Evolutionary conservation across 495 filamentous ascomycete species (phyloP), one percentile per base, ranked within the genome.

Genomic region (Penicillium fimorum): DNA sequence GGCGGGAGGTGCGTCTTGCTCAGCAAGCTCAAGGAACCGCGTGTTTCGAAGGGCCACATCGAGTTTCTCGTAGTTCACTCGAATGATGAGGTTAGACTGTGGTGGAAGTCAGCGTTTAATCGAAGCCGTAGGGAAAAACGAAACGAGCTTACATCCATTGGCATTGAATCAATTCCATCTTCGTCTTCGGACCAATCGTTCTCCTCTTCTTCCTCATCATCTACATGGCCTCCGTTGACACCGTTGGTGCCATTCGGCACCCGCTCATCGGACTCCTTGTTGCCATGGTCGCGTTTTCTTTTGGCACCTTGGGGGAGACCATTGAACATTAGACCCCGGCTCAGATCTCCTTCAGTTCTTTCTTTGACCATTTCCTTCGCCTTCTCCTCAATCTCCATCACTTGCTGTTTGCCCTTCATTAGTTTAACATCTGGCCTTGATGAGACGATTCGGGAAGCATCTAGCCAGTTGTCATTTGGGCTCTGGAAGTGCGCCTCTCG

Each of bases 11-110:
- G 73, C 66, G 71, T 83, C 57, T 77, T 76, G 48, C 86, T 86
- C 57, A 83, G 78, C 62, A 73, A 81, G 59, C 79, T 82, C 60
- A 38, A 87, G 82, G 30, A 98, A 86, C 22, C 84, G 84, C 48
- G 82, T 78, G 59, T 87, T 96, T 50, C 94, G 90, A 52, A 95
- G 79, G 17, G 88, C 79, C 13, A 97, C 89, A 5, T 84, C 78
- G 43, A 90, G 86, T 65, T 92, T 96, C 35, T 90, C 87, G 65
- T 91, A 87, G 68, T 96, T 96, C 24, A 97, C 78, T 29, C 89
- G 85, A 44, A 97, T 75, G 20, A 90, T 81, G 49, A 90, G 70
- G 50, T 86, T 72, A 30, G 80, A 72, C 82, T 85, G 49, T 12
- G 15, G 18, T 2, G 18, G 5, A 43, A 3, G 37, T 52, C 24